These are phyloP conservation scores for Tricharina praecox DNA, from an alignment of 495 filamentous ascomycete species.

Conservation along the genomic window DNA sequence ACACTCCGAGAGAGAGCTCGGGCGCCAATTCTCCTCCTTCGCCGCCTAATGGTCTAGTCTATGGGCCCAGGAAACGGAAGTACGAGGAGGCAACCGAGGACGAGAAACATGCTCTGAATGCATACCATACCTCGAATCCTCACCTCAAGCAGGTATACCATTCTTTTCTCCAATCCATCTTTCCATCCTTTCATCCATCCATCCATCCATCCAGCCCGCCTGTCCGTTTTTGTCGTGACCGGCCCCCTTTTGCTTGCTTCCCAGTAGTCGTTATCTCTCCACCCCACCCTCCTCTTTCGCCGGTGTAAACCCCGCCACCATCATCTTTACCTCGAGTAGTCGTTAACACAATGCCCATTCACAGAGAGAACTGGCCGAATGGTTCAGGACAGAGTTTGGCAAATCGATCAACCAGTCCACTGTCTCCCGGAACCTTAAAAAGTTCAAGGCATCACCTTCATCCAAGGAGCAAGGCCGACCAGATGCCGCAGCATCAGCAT, in stretches of 20 bases:
- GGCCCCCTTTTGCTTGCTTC: too few relatives aligned
- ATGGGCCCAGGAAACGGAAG: conserved; percentile 20
- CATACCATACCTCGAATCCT: conserved; percentile 18
- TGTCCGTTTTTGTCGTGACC: too few relatives aligned
- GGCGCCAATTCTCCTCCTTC: conserved; percentile 1
- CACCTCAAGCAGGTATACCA: conserved; percentile 24
- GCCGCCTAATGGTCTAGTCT: not conserved
- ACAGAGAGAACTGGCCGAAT: conserved; percentile 25
- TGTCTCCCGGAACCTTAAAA: conserved; percentile 24
- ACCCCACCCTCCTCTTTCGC: too few relatives aligned
- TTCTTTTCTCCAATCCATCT: not conserved
- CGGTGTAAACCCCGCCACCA: too few relatives aligned
- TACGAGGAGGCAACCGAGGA: conserved; percentile 23
- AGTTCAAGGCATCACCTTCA: conserved; percentile 19
- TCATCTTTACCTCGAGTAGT: too few relatives aligned
- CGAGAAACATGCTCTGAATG: conserved; percentile 21
- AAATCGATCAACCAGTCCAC: conserved; percentile 26
- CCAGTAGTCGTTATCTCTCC: too few relatives aligned
- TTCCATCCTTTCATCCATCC: too few relatives aligned
- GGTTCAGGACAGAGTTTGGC: conserved; percentile 20
- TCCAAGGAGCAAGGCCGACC: not conserved
- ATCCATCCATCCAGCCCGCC: too few relatives aligned
- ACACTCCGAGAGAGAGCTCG: not conserved
- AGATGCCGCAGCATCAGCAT: too few relatives aligned
- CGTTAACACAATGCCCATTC: too few relatives aligned